Evolutionary conservation across 129 eudicot genomes (phyloP).

Genomic region (Sambucus nigra): DNA sequence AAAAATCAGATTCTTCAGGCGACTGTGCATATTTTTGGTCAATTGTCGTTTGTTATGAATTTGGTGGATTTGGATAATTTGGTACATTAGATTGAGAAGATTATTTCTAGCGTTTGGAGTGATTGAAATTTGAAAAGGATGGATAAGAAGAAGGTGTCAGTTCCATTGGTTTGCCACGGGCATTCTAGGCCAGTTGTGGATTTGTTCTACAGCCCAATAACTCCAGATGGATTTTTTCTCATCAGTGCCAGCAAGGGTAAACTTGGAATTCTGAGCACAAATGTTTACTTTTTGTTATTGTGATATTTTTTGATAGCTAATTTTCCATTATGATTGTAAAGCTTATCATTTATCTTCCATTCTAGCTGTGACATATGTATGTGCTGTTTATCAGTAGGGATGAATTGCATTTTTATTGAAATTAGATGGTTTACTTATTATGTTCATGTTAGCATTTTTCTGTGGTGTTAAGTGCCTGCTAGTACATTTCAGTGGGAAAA

Average conservation of each 20-base stretch:
- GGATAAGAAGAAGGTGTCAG: constrained; percentile 58
- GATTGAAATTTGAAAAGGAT: constrained; percentile 9
- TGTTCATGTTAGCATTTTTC: too few species aligned
- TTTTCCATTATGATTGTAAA: not conserved
- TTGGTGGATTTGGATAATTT: not conserved
- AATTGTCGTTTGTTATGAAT: constrained; percentile 18
- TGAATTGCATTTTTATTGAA: not conserved
- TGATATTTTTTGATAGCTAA: too few species aligned
- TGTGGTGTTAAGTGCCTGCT: too few species aligned
- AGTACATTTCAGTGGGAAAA: too few species aligned
- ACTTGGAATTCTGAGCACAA: not conserved
- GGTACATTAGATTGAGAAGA: not conserved
- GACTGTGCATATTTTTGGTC: constrained; percentile 8
- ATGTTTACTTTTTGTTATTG: not conserved
- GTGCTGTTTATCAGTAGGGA: too few species aligned
- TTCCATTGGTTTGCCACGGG: constrained; percentile 65
- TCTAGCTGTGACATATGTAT: not conserved
- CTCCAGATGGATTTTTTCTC: constrained; percentile 66
- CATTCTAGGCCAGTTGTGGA: constrained; percentile 76
- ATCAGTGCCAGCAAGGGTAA: constrained; percentile 73
- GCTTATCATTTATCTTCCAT: too few species aligned
- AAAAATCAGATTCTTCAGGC: constrained; percentile 6
- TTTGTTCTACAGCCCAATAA: constrained; percentile 59
- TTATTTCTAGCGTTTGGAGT: constrained; percentile 1
- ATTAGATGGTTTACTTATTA: not conserved